A percentile compares a stretch with the other conserved stretches of the same genome.
Evolutionary conservation across 2,329 filamentous ascomycete species (phyloP).

Genomic region (Drechslerella dactyloides): DNA sequence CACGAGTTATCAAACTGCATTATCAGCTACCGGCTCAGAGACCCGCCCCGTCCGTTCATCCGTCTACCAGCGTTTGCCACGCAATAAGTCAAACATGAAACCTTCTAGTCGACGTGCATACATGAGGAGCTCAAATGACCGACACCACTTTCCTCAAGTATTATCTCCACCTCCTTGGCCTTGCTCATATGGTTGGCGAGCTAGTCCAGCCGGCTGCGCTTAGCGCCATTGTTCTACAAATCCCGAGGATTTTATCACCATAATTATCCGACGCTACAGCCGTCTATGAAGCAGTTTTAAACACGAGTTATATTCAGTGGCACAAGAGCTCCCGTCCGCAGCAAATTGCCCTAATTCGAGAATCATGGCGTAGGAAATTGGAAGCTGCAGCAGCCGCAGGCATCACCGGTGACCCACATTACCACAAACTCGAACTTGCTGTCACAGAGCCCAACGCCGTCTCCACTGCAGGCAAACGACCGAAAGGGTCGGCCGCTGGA

Average conservation of each 20-base stretch:
- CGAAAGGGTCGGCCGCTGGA: neutral
- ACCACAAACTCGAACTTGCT: neutral
- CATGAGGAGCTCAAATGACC: neutral
- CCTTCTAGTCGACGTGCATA: conserved; percentile 7
- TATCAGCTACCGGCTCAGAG: neutral
- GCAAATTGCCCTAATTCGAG: conserved; percentile 40
- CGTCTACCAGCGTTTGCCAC: conserved; percentile 41
- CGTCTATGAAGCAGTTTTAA: neutral
- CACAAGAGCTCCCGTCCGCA: conserved; percentile 14
- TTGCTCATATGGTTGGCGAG: conserved; percentile 26
- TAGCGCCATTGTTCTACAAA: neutral
- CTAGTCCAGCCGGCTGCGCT: neutral
- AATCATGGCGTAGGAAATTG: conserved; percentile 10
- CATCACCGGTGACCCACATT: neutral
- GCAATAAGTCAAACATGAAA: conserved; percentile 50
- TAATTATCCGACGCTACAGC: neutral
- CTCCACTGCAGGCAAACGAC: neutral
- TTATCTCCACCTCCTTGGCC: conserved; percentile 27
- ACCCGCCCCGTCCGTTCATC: neutral
- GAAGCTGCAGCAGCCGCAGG: conserved; percentile 16
- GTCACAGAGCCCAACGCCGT: no score
- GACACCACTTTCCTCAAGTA: neutral
- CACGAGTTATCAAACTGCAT: neutral
- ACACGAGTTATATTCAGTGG: neutral
- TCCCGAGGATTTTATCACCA: neutral